Conservation (phyloP, 352 stramenopile species). For the Phytophthora hybrid region DNA sequence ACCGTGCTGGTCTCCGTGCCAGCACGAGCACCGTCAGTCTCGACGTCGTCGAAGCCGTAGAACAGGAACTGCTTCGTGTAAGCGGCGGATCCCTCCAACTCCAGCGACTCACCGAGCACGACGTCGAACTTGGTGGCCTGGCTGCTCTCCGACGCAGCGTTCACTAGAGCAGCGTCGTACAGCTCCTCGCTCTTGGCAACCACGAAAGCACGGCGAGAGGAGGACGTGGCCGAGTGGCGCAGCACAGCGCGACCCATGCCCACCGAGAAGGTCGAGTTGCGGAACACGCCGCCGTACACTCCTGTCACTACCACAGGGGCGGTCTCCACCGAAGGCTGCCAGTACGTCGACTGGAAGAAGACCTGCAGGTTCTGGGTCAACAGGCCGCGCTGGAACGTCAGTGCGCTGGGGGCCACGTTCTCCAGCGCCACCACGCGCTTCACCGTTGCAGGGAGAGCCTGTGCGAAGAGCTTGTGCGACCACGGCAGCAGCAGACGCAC, state of each 20-base stretch:
- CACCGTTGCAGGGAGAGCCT: slow-evolving; percentile 57
- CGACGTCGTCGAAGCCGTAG: slow-evolving; percentile 87
- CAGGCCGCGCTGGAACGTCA: slow-evolving; percentile 72
- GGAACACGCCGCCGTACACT: slow-evolving; percentile 76
- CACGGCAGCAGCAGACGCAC: slow-evolving; percentile 78
- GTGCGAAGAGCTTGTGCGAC: slow-evolving; percentile 78
- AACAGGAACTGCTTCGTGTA: slow-evolving; percentile 92
- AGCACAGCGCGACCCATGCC: slow-evolving; percentile 77
- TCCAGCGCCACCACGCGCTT: slow-evolving; percentile 80
- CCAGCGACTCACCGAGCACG: slow-evolving; percentile 54
- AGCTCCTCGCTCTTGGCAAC: slow-evolving; percentile 81
- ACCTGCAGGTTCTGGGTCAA: slow-evolving; percentile 79
- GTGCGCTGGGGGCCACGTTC: slow-evolving; percentile 63
- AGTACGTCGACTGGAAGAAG: slow-evolving; percentile 73
- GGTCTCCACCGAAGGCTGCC: slow-evolving; percentile 26
- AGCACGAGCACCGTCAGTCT: slow-evolving; percentile 53
- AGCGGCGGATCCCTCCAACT: slow-evolving; percentile 50
- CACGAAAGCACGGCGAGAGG: slow-evolving; percentile 71
- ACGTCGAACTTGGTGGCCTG: slow-evolving; percentile 69
- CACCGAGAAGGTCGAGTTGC: slow-evolving; percentile 67
- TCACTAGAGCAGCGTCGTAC: slow-evolving; percentile 64
- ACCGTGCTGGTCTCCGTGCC: slow-evolving; percentile 38
- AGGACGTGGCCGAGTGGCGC: slow-evolving; percentile 51
- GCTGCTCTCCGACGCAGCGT: slow-evolving; percentile 34
- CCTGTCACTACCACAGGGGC: slow-evolving; percentile 63